Evolutionary conservation across 345 rosid species (phyloP).

Genomic region (Kernera saxatilis): DNA sequence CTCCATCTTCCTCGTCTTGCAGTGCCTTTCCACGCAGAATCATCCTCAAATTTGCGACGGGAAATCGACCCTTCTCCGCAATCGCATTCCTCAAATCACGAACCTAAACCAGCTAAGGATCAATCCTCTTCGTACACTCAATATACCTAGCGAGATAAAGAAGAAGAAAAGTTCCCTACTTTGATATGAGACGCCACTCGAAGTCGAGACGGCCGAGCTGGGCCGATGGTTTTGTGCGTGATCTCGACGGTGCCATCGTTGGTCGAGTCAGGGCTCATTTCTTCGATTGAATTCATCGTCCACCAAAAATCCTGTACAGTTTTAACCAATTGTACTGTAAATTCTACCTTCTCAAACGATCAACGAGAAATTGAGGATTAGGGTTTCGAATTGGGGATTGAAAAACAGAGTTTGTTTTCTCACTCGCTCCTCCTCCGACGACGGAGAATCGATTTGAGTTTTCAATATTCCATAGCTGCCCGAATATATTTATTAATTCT

Average conservation of each 20-base stretch:
- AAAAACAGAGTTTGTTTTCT: neutral
- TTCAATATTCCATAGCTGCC: neutral
- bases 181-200: constrained; percentile 50
- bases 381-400: constrained; percentile 12
- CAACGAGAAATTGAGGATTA: neutral
- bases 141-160: neutral
- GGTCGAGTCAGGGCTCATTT: constrained; percentile 7
- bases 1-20: constrained; percentile 55
- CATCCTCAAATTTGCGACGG: constrained; percentile 57
- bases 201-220: constrained; percentile 63
- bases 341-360: neutral
- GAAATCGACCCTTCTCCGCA: constrained; percentile 44
- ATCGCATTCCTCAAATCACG: constrained; percentile 57
- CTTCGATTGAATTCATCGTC: constrained; percentile 34
- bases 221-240: constrained; percentile 66
- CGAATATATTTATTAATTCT: neutral
- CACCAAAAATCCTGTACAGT: neutral
- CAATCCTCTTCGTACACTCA: neutral
- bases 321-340: neutral
- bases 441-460: constrained; percentile 11
- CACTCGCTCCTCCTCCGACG: constrained; percentile 6
- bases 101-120: constrained; percentile 40
- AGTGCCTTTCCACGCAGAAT: constrained; percentile 61
- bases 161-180: constrained; percentile 27
- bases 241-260: constrained; percentile 43